Evolutionary conservation across 805 yeast species (phyloP).

Genomic region (Wickerhamomyces bisporus): DNA sequence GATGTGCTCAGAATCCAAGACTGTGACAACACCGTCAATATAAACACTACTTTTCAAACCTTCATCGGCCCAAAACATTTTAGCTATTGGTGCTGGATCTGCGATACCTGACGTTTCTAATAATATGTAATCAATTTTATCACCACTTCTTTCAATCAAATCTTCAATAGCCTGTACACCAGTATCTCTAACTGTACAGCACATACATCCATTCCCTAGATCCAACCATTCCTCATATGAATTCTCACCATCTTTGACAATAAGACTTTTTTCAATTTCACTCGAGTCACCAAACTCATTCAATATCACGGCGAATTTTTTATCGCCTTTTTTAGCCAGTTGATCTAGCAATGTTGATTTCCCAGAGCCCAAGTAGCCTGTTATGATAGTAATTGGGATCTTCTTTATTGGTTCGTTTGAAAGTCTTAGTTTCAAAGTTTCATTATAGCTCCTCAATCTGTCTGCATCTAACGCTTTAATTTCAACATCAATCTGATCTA

Average conservation of each 20-base stretch:
- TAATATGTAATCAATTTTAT: conserved; percentile 81
- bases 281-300: conserved; percentile 92
- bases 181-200: conserved; percentile 92
- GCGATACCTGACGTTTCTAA: conserved; percentile 96
- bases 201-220: conserved; percentile 92
- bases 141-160: conserved; percentile 64
- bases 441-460: conserved; percentile 14
- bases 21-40: conserved; percentile 89
- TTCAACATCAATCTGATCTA: conserved; percentile 12
- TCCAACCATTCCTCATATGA: conserved; percentile 92
- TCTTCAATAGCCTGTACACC: conserved; percentile 94
- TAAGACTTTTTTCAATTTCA: conserved; percentile 82
- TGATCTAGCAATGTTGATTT: conserved; percentile 79
- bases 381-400: conserved; percentile 88
- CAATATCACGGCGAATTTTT: conserved; percentile 80
- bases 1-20: conserved; percentile 71
- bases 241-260: conserved; percentile 49
- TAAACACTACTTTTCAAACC: conserved; percentile 79
- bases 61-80: conserved; percentile 96
- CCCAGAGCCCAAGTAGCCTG: conserved; percentile 95
- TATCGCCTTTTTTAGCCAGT: conserved; percentile 64
- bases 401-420: conserved; percentile 26
- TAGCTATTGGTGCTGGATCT: conserved; percentile 95
- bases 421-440: conserved; percentile 10
- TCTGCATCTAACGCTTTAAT: conserved; percentile 13